phyloP scores from a whole-genome alignment of 2,329 filamentous ascomycete species.

The Talaromyces verruculosus region DNA sequence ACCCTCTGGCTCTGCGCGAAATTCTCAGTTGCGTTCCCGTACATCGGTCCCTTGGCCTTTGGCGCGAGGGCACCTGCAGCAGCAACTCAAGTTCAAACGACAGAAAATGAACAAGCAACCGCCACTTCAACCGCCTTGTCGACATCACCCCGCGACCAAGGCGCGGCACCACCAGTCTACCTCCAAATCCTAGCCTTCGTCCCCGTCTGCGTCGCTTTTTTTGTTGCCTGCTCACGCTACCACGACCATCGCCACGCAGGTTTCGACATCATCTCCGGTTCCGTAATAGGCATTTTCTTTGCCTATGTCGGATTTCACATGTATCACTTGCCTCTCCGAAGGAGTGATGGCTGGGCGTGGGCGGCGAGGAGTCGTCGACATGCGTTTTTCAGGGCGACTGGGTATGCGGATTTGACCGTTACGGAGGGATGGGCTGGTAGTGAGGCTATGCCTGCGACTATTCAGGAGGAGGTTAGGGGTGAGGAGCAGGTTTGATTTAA shows the following conservation, averaged over 20 bases:
- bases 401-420: conserved; percentile 34
- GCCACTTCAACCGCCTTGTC: conserved; percentile 5
- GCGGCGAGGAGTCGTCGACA: conserved; percentile 70
- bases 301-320: conserved; percentile 76
- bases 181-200: conserved; percentile 68
- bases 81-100: not conserved
- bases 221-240: conserved; percentile 82
- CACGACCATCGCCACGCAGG: conserved; percentile 86
- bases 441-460: conserved; percentile 14
- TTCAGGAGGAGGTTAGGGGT: not conserved
- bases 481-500: conserved; percentile 1
- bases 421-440: conserved; percentile 31
- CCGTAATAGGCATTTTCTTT: conserved; percentile 69
- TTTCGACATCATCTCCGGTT: conserved; percentile 90
- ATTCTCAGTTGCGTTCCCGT: conserved; percentile 49
- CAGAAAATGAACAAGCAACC: not conserved
- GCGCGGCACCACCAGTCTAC: conserved; percentile 79
- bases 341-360: conserved; percentile 89
- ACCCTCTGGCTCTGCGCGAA: conserved; percentile 76
- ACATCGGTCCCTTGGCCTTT: conserved; percentile 35
- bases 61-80: conserved; percentile 26
- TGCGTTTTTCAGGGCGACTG: conserved; percentile 58
- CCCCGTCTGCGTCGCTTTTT: conserved; percentile 73
- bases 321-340: conserved; percentile 77
- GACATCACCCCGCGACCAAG: conserved; percentile 65